phyloP scores from a whole-genome alignment of 2,329 filamentous ascomycete species.

The Xylariaceae sp. region DNA sequence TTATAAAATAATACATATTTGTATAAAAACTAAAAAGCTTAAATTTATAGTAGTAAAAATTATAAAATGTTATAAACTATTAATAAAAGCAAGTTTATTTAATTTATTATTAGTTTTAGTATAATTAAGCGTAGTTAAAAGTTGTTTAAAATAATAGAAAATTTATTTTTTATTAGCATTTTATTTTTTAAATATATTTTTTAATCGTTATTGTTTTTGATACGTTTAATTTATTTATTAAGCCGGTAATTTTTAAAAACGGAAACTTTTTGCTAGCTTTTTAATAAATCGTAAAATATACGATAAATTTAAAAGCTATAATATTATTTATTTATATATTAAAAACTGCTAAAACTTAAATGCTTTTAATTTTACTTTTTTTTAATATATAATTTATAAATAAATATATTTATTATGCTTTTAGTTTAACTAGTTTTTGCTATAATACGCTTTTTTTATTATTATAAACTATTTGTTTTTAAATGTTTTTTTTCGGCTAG shows the following conservation, averaged over 20 bases:
- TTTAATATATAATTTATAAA: neutral
- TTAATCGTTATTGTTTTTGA: neutral
- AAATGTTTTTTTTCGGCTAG: neutral
- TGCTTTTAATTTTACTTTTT: neutral
- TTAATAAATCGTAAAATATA: neutral
- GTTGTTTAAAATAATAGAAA: neutral
- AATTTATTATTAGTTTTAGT: neutral
- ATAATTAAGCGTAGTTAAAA: neutral
- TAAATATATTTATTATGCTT: neutral
- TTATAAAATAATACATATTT: neutral
- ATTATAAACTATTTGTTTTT: neutral
- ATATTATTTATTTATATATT: neutral
- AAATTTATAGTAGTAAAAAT: neutral
- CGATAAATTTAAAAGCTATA: neutral
- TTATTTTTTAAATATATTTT: neutral
- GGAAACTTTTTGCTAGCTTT: neutral
- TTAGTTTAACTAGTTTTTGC: neutral
- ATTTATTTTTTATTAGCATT: too few relatives aligned
- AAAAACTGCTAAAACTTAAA: neutral
- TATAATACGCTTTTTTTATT: neutral
- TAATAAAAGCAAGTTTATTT: neutral
- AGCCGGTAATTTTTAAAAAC: neutral
- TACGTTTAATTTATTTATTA: neutral
- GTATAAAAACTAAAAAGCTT: too few relatives aligned
- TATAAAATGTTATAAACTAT: neutral